Base-by-base conservation (phyloP, 2,329 filamentous ascomycete genomes). In the Cladosporium velox region DNA sequence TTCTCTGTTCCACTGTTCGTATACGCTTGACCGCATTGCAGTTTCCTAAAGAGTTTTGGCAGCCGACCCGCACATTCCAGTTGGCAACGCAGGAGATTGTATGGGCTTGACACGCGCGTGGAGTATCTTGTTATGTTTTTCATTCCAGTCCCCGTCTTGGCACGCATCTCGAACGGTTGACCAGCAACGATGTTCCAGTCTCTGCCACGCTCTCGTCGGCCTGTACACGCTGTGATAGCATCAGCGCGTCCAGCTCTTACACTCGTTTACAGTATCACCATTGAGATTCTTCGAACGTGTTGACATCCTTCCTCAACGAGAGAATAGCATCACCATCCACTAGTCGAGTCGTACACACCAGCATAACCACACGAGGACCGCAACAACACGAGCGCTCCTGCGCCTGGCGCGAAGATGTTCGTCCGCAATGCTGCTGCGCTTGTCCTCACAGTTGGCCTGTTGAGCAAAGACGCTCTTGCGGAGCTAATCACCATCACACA, bases 401-500 rank as follows among this genome's bases (percentile, higher is more conserved):
- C 61, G 61, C 61, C 61, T 64, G 51, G 61, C 61, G 61, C 61
- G 51, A 64, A 57, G 51, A 64, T 64, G 61, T 57, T 64, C 28
- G 18, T 64, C 51, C 61, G 61, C 51, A 57, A 64, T 32, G 61
- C 61, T 47, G 59, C 44, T 28, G 34, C 61, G 34, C 18, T 47
- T 14, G 6, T 64, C n/a, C 26, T 64, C 26, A 44, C 61, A 11
- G 44, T 57, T 52, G 51, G 61, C 10, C n/a, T 35, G 10, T 5
- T 64, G 51, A 57, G 51, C 51, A 57, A 52, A 32, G 35, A 64
- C 30, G 61, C 51, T 41, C 34, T 64, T 14, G 61, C 51, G 26
- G 66, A 70, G 57, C 59, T 75, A 28, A 64, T 73, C n/a, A 74
- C 72, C 21, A 67, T 75, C 41, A 73, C 72, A 12, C 70, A 72